A percentile compares a stretch with the other conserved stretches of the same genome.
phyloP scores from a whole-genome alignment of 495 filamentous ascomycete genomes.

The Parachaetomium inaequale region DNA sequence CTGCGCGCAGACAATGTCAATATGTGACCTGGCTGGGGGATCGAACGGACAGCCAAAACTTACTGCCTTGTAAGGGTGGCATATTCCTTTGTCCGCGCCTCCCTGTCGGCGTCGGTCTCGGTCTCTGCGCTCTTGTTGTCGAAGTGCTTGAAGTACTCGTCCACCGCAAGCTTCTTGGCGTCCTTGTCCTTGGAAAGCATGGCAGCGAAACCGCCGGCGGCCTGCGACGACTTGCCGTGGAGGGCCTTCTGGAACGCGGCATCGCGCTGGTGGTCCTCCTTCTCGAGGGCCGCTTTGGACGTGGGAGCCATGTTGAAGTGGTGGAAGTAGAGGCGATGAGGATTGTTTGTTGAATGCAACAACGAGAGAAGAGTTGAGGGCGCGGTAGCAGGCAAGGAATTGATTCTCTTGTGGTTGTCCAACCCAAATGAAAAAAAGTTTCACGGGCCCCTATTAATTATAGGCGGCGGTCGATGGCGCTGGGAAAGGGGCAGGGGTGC shows the following conservation, averaged over 20 bases:
- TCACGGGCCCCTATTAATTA: constrained; percentile 18
- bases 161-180: constrained; percentile 83
- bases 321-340: background rate
- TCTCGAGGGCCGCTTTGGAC: constrained; percentile 59
- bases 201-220: constrained; percentile 69
- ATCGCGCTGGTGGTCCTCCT: constrained; percentile 84
- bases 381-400: background rate
- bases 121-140: constrained; percentile 81
- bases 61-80: constrained; percentile 93
- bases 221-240: constrained; percentile 78
- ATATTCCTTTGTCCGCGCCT: constrained; percentile 83
- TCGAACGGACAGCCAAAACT: constrained; percentile 31
- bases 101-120: constrained; percentile 79
- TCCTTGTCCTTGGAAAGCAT: constrained; percentile 79
- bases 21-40: background rate
- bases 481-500: constrained; percentile 7
- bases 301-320: constrained; percentile 59
- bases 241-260: constrained; percentile 87
- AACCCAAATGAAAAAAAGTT: constrained; percentile 16
- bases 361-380: background rate
- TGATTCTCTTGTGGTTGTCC: background rate
- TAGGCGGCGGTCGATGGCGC: constrained; percentile 1
- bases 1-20: constrained; percentile 40
- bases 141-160: constrained; percentile 99
- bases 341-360: background rate